Evolutionary conservation across 2,329 filamentous ascomycete genomes (phyloP).

Genomic region (Xylaria sp.): DNA sequence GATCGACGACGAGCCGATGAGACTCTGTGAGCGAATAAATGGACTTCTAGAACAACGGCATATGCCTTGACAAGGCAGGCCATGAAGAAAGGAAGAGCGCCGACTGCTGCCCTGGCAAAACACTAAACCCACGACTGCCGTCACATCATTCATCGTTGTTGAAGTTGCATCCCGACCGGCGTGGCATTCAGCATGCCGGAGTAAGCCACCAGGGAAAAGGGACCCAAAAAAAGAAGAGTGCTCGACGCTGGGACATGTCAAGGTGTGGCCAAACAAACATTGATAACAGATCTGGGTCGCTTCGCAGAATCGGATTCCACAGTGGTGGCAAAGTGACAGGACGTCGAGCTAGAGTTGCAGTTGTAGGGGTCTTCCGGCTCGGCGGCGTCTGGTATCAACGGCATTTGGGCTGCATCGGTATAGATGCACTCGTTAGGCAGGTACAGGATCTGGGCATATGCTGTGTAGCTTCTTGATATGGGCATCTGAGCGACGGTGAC

Average conservation of each 20-base stretch:
- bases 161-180: slow-evolving; percentile 32
- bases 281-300: slow-evolving; percentile 26
- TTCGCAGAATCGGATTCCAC: slow-evolving; percentile 14
- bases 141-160: slow-evolving; percentile 17
- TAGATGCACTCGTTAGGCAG: slow-evolving; percentile 39
- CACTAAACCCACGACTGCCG: slow-evolving; percentile 20
- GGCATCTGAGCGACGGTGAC: slow-evolving; percentile 21
- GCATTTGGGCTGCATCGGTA: slow-evolving; percentile 39
- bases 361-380: slow-evolving; percentile 30
- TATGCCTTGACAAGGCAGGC: slow-evolving; percentile 34
- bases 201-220: slow-evolving; percentile 25
- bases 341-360: slow-evolving; percentile 24
- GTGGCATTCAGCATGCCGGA: slow-evolving; percentile 30
- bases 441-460: slow-evolving; percentile 35
- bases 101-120: slow-evolving; percentile 16
- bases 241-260: slow-evolving; percentile 12
- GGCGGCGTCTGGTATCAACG: slow-evolving; percentile 34
- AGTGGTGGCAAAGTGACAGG: slow-evolving; percentile 18
- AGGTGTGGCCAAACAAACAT: slow-evolving; percentile 1
- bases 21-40: slow-evolving; percentile 16
- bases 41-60: slow-evolving; percentile 25
- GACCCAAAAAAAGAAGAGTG: slow-evolving; percentile 12
- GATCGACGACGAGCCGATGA: slow-evolving; percentile 32
- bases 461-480: slow-evolving; percentile 35
- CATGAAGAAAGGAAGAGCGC: slow-evolving; percentile 16